These are phyloP conservation scores for Globisporangium nunn DNA, from an alignment of 352 stramenopile species.

Conservation along the genomic window DNA sequence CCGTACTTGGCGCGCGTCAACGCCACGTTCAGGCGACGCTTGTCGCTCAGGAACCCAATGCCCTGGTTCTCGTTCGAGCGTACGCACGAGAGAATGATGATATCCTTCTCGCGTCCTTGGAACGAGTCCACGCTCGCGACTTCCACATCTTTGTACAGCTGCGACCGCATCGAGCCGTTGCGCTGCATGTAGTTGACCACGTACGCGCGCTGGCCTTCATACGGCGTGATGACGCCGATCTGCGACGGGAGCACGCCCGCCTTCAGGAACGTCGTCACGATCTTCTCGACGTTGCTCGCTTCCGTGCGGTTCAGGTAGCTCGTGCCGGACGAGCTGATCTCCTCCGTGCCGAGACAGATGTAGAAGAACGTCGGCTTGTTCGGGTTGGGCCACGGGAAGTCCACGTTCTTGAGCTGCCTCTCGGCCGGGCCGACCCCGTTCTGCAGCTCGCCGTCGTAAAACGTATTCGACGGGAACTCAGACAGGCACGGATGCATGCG, in stretches of 20 bases:
- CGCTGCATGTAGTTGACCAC: slow-evolving; percentile 97
- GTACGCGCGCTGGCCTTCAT: slow-evolving; percentile 97
- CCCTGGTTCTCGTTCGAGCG: slow-evolving; percentile 98
- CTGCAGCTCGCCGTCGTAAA: slow-evolving; percentile 98
- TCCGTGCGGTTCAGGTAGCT: slow-evolving; percentile 99
- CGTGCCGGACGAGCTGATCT: slow-evolving; percentile 96
- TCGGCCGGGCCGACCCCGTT: slow-evolving; percentile 97
- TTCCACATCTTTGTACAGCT: slow-evolving; percentile 98
- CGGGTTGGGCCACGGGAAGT: slow-evolving; percentile 97
- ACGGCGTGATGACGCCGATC: slow-evolving; percentile 97
- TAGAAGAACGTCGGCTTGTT: slow-evolving; percentile 99
- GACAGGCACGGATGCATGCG: slow-evolving; percentile 98
- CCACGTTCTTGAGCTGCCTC: slow-evolving; percentile 75
- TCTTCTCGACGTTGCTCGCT: slow-evolving; percentile 96
- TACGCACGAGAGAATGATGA: slow-evolving; percentile 98
- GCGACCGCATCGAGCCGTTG: slow-evolving; percentile 89
- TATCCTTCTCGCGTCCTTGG: slow-evolving; percentile 99
- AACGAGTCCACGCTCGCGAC: slow-evolving; percentile 99
- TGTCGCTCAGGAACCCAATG: slow-evolving; percentile 98
- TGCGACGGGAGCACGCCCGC: slow-evolving; percentile 86
- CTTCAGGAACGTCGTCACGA: slow-evolving; percentile 96
- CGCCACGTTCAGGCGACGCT: slow-evolving; percentile 97
- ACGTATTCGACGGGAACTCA: slow-evolving; percentile 99
- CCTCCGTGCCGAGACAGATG: slow-evolving; percentile 93
- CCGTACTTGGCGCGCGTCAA: slow-evolving; percentile 98